Percentiles rank a stretch among this genome's conserved stretches.
phyloP scores from a whole-genome alignment of 805 yeast genomes.

The Lipomyces starkeyi region DNA sequence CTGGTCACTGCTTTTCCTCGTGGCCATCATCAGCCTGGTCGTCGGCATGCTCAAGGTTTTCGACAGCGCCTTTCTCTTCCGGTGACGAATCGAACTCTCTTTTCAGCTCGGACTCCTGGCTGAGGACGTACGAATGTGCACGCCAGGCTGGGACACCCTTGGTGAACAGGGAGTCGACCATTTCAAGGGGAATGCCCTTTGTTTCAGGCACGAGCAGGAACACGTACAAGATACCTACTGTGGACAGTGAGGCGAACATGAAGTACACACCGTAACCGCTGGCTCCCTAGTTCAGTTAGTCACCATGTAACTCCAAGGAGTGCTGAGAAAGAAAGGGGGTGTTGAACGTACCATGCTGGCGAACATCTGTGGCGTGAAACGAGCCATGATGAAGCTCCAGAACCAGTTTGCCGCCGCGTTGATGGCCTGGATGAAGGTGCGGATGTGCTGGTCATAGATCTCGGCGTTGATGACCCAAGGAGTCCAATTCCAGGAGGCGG shows the following conservation, averaged over 20 bases:
- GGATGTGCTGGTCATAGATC: conserved; percentile 22
- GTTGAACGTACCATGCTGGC: conserved; percentile 16
- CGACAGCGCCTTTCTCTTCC: conserved; percentile 17
- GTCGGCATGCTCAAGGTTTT: conserved; percentile 13
- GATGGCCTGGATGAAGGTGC: conserved; percentile 27
- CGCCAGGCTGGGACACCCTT: conserved; percentile 30
- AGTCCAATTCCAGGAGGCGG: conserved; percentile 29
- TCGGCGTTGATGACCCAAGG: conserved; percentile 33
- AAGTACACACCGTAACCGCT: conserved; percentile 29
- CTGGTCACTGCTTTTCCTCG: no score
- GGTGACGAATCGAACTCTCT: conserved; percentile 20
- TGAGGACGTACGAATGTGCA: conserved; percentile 24
- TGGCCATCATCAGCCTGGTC: neutral
- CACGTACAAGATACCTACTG: conserved; percentile 69
- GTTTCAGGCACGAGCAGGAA: conserved; percentile 66
- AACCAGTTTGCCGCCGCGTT: conserved; percentile 33
- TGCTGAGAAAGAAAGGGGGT: no score
- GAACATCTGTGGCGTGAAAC: conserved; percentile 32
- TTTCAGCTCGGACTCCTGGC: conserved; percentile 13
- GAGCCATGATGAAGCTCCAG: conserved; percentile 29
- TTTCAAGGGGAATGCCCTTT: conserved; percentile 73
- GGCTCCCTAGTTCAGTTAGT: conserved; percentile 10
- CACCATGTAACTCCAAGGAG: neutral
- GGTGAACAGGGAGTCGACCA: conserved; percentile 70
- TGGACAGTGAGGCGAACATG: conserved; percentile 33